Evolutionary conservation across 129 eudicot genomes (phyloP).

Genomic region (Escallonia herrerae): DNA sequence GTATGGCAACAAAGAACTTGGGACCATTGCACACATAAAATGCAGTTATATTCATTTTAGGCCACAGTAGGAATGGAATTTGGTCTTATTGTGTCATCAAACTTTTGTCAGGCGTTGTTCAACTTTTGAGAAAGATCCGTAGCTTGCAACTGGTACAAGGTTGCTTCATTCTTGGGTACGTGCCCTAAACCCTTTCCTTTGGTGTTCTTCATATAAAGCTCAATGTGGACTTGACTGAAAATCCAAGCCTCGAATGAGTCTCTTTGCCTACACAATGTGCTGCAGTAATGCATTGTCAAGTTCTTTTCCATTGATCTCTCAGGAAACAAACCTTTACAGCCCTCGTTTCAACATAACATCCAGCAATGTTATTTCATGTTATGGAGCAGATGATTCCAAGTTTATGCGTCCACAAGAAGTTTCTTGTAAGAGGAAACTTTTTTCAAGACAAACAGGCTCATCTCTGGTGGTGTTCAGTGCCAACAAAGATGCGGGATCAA

Average conservation of each 20-base stretch:
- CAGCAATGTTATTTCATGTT: neutral
- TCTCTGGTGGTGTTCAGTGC: conserved; percentile 15
- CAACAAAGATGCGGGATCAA: conserved; percentile 15
- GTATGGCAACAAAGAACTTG: too few species aligned
- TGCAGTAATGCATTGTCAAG: conserved; percentile 4
- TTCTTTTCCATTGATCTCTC: conserved; percentile 3
- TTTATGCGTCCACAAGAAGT: neutral
- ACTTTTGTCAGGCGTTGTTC: too few species aligned
- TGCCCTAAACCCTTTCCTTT: neutral
- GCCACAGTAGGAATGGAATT: too few species aligned
- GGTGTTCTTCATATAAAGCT: conserved; percentile 3
- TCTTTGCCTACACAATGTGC: conserved; percentile 8
- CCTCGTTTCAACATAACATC: conserved; percentile 2
- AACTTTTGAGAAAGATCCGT: conserved; percentile 29
- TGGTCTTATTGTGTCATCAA: too few species aligned
- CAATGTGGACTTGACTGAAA: neutral
- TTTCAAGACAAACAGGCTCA: conserved; percentile 1
- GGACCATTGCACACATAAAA: too few species aligned
- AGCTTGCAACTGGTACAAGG: conserved; percentile 23
- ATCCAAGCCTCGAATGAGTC: conserved; percentile 20
- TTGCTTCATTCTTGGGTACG: conserved; percentile 6
- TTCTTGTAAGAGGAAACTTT: neutral
- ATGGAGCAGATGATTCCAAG: neutral
- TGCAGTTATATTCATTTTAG: too few species aligned
- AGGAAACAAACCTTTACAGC: neutral